A percentile compares a stretch with the other conserved stretches of the same genome.
phyloP scores from a whole-genome alignment of 1,284 basidiomycete genomes.

The Neolentinus lepideus region DNA sequence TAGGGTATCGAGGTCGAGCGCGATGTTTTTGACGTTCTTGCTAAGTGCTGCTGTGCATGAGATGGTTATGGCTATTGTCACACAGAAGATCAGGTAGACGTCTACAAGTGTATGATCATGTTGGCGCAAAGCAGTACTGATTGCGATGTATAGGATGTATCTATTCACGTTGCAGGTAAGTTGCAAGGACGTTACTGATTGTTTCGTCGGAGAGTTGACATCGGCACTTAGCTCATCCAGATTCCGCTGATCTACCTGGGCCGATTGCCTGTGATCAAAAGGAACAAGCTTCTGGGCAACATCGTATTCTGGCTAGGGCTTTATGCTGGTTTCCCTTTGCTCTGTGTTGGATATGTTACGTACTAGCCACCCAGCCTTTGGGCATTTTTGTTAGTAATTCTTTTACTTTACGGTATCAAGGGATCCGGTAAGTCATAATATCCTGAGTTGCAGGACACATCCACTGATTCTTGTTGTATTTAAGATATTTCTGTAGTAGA shows the following conservation, averaged over 20 bases:
- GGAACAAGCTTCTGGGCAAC: slow-evolving; percentile 75
- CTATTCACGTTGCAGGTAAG: slow-evolving; percentile 59
- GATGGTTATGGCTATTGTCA: slow-evolving; percentile 95
- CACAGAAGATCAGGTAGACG: slow-evolving; percentile 74
- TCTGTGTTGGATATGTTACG: slow-evolving; percentile 82
- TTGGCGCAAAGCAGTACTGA: not conserved
- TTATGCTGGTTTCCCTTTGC: slow-evolving; percentile 86
- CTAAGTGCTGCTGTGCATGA: slow-evolving; percentile 88
- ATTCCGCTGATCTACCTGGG: slow-evolving; percentile 86
- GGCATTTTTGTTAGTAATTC: not conserved
- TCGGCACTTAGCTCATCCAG: slow-evolving; percentile 67
- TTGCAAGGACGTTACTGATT: not conserved
- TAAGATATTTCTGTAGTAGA: too few relatives aligned
- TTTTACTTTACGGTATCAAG: too few relatives aligned
- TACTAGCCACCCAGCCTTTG: slow-evolving; percentile 33
- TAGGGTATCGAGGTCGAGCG: slow-evolving; percentile 66
- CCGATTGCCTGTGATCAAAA: slow-evolving; percentile 67
- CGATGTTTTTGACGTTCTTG: slow-evolving; percentile 90
- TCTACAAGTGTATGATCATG: not conserved
- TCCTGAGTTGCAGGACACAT: too few relatives aligned
- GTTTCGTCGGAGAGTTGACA: not conserved
- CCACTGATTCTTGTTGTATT: too few relatives aligned
- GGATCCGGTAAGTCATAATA: too few relatives aligned
- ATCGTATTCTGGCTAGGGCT: slow-evolving; percentile 91
- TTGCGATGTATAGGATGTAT: slow-evolving; percentile 52